These are phyloP conservation scores for Penicillium argentinense DNA, from an alignment of 495 filamentous ascomycete species.

Conservation along the genomic window DNA sequence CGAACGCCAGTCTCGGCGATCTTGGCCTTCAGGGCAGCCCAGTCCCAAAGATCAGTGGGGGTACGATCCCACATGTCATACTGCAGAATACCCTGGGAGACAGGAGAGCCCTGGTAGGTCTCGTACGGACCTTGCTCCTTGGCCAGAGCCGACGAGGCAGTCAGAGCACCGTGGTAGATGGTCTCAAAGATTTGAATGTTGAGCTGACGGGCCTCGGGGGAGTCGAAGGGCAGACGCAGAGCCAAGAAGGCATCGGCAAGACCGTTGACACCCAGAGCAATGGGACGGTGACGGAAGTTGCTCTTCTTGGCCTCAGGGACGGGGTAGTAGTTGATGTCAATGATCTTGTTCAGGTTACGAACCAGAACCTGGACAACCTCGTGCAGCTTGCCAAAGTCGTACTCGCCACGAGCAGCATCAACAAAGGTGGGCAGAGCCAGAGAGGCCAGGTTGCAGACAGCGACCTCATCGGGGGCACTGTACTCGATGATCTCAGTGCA, in stretches of 20 bases:
- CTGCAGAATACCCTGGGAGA: constrained; percentile 93
- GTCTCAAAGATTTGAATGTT: constrained; percentile 99
- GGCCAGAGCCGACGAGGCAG: constrained; percentile 82
- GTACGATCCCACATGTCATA: constrained; percentile 98
- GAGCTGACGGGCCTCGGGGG: constrained; percentile 83
- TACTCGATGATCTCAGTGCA: constrained; percentile 99
- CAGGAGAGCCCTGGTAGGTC: constrained; percentile 89
- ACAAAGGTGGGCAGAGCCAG: constrained; percentile 88
- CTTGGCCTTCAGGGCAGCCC: constrained; percentile 81
- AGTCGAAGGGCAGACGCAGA: constrained; percentile 95
- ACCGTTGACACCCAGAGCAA: constrained; percentile 96
- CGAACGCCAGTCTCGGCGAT: constrained; percentile 90
- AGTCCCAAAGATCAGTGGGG: constrained; percentile 94
- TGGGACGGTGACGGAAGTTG: constrained; percentile 93
- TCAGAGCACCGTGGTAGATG: constrained; percentile 95
- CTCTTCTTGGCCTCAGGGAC: constrained; percentile 88
- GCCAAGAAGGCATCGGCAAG: constrained; percentile 98
- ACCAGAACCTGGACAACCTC: constrained; percentile 88
- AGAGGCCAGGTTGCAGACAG: constrained; percentile 96
- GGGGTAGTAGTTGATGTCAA: constrained; percentile 96
- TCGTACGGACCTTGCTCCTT: constrained; percentile 80
- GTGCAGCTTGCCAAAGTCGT: constrained; percentile 94
- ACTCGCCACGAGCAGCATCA: constrained; percentile 74
- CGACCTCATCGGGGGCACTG: constrained; percentile 94
- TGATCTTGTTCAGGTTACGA: constrained; percentile 94